Base-by-base conservation (phyloP, 768 basidiomycete species). In the Cyathus striatus region DNA sequence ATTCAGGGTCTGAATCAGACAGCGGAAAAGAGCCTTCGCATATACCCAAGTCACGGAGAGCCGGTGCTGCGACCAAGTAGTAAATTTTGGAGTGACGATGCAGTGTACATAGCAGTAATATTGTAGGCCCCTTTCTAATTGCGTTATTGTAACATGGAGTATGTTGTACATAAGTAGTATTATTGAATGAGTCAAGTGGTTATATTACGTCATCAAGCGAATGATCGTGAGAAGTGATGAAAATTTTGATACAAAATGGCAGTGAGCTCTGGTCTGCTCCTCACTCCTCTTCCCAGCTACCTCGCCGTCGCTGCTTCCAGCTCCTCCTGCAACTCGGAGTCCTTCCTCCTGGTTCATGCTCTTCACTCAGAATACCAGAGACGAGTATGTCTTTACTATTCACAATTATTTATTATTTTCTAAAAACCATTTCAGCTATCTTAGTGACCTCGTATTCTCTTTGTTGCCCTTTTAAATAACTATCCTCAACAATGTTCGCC, bases 401-500 rank as follows among this genome's bases (percentile, higher is more conserved):
- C 40, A 24, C 27, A 21, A 27, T 18, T 47, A 36, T 25, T 9
- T 37, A 41, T 38, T 23, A 14, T 12, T 43, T 32, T 6, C 26
- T 43, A 23, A 37, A 40, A 26, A 66, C 52, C 42, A 50, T 34
- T 41, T 43, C 57, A 92, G 90, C 57, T 92, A 92, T 60, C 84
- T 92, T 65, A 86, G 86, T 64, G 90, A 92, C 72, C 84, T 90
- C 59, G 86, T 92, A 40, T 92, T 89, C 64, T 86, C 87, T 50
- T 83, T 91, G 50, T 60, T 70, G 49, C 65, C 63, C 55, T 51
- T 60, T 50, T 67, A 56, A 60, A 64, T 48, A 53, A 30, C 49
- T 34, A 51, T 23, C 54, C 48, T 38, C 43, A 45, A 69, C 49
- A 42, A 88, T 87, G 84, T 66, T 84, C 49, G 47, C 66, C 52